A percentile compares a stretch with the other conserved stretches of the same genome.
Evolutionary conservation across 768 basidiomycete species (phyloP).

Genomic region (Phlebiopsis gigantea): DNA sequence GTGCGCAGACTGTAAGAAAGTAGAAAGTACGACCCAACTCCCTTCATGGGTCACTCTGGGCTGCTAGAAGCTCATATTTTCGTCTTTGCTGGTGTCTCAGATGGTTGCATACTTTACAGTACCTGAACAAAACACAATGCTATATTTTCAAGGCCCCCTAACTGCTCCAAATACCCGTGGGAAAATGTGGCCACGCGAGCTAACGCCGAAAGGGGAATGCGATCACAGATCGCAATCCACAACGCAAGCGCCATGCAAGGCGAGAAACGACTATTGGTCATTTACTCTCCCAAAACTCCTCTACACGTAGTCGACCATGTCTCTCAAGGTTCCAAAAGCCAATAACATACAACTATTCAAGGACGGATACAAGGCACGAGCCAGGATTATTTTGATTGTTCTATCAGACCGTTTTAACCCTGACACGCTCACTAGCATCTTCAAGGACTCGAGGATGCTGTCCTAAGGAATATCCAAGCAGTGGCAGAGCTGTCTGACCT

Average conservation of each 20-base stretch:
- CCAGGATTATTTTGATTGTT: slow-evolving; percentile 2
- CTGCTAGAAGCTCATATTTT: too few species aligned
- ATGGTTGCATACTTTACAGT: too few species aligned
- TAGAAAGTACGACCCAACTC: too few species aligned
- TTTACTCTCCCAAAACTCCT: not conserved
- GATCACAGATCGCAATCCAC: not conserved
- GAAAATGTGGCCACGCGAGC: too few species aligned
- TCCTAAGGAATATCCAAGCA: slow-evolving; percentile 92
- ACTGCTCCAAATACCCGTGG: too few species aligned
- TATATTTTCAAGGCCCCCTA: too few species aligned
- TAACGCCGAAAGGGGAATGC: not conserved
- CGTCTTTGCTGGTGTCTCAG: too few species aligned
- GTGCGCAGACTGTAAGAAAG: too few species aligned
- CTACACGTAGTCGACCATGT: slow-evolving; percentile 46
- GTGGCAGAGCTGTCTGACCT: slow-evolving; percentile 94
- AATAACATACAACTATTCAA: slow-evolving; percentile 92
- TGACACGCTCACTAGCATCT: slow-evolving; percentile 46
- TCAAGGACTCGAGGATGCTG: slow-evolving; percentile 93
- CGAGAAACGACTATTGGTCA: not conserved
- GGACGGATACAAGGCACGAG: slow-evolving; percentile 85
- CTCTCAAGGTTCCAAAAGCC: slow-evolving; percentile 89
- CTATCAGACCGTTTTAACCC: not conserved
- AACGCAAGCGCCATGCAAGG: not conserved
- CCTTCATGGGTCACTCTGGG: too few species aligned
- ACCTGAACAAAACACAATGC: too few species aligned